Percentiles rank a stretch among this genome's conserved stretches.
Conservation (phyloP, 306 rosid species). For the Gleditsia sinensis region DNA sequence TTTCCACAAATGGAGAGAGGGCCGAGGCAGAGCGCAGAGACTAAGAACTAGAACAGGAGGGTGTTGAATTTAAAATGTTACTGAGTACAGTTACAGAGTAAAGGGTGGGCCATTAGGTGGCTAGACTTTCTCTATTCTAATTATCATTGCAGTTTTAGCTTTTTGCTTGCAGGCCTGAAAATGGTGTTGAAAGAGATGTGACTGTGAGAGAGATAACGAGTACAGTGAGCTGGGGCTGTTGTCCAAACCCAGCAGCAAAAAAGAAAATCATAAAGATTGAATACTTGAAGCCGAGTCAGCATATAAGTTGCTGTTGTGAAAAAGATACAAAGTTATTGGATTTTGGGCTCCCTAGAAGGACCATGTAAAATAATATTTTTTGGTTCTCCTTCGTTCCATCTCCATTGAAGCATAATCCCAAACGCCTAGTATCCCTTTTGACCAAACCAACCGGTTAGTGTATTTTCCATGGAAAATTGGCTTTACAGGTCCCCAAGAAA, state of each 20-base stretch:
- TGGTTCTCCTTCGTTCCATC: constrained; percentile 27
- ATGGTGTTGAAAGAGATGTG: constrained; percentile 60
- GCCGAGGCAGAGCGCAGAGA: background rate
- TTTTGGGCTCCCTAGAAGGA: constrained; percentile 25
- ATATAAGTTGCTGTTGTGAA: constrained; percentile 22
- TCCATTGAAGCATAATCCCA: constrained; percentile 10
- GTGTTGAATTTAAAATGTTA: constrained; percentile 33
- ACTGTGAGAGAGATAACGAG: constrained; percentile 42
- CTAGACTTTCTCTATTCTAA: constrained; percentile 29
- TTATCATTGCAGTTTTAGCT: constrained; percentile 54
- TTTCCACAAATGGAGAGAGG: constrained; percentile 13
- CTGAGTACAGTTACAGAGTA: background rate
- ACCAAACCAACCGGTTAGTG: constrained; percentile 22
- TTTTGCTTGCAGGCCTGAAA: constrained; percentile 64
- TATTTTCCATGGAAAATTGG: constrained; percentile 42
- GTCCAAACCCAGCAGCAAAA: background rate
- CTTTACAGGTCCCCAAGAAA: constrained; percentile 31
- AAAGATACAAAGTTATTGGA: constrained; percentile 35
- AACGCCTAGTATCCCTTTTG: constrained; percentile 28
- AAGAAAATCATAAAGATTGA: constrained; percentile 22
- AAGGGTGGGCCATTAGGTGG: constrained; percentile 44
- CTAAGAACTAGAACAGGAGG: background rate
- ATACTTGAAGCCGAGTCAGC: constrained; percentile 41
- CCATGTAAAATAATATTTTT: background rate
- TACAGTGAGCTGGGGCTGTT: constrained; percentile 40